A percentile compares a stretch with the other conserved stretches of the same genome.
These are phyloP conservation scores for Hyphopichia fennica DNA, from an alignment of 1,139 yeast genomes.

Conservation along the genomic window DNA sequence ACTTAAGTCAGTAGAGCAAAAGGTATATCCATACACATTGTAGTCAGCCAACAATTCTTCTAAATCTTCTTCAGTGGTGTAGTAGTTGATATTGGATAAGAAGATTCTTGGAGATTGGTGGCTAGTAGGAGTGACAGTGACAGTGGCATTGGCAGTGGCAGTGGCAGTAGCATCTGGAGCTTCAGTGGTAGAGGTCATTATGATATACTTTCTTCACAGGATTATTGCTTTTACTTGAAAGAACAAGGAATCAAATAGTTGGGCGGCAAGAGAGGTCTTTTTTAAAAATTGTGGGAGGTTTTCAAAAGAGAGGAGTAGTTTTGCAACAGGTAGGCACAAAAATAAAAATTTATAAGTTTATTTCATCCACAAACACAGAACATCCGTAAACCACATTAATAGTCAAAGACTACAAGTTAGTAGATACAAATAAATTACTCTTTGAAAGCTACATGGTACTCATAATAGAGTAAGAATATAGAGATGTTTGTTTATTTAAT, in stretches of 20 bases:
- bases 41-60: conserved; percentile 26
- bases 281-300: too few relatives aligned
- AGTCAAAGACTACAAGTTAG: too few relatives aligned
- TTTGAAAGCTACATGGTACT: too few relatives aligned
- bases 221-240: background rate
- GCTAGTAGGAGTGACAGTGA: background rate
- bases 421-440: background rate
- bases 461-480: too few relatives aligned
- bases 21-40: conserved; percentile 9
- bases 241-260: too few relatives aligned
- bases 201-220: background rate
- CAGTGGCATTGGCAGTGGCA: background rate
- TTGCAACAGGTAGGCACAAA: too few relatives aligned
- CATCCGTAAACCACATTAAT: background rate
- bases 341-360: too few relatives aligned
- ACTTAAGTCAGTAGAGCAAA: too few relatives aligned
- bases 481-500: conserved; percentile 1
- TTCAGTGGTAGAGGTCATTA: background rate
- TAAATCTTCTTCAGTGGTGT: conserved; percentile 47
- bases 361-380: background rate
- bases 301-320: too few relatives aligned
- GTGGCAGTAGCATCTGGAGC: background rate
- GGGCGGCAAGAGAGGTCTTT: too few relatives aligned
- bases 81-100: conserved; percentile 41
- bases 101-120: conserved; percentile 18